Base-by-base conservation (phyloP, 805 yeast genomes). In the Candida corydali region DNA sequence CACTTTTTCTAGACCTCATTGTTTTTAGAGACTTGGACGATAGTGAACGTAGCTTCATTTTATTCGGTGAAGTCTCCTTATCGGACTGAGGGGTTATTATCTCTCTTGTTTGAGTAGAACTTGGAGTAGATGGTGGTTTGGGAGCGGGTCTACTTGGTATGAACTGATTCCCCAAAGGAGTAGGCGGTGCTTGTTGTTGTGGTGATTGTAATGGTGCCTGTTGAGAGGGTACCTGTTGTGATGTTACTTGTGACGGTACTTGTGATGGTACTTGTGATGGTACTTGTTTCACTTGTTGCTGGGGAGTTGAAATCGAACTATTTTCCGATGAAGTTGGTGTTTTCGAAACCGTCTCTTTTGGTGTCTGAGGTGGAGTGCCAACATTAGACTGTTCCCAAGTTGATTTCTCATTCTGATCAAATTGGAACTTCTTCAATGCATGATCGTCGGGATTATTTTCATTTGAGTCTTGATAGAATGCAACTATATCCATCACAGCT, bases 401-500 rank as follows among this genome's bases (percentile, higher is more conserved):
- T n/a, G 17, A 28, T 7, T 40, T 31, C 7, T 37, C 23, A 44
- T 28, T 52, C 44, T 32, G 19, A 17, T 49, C 57, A 32, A 52
- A 58, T 33, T 61, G 54, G 50, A 70, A 70, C 41, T 69, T 70
- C 46, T 57, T 63, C 45, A 70, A 66, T 5, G 72, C 71, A 41
- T 59, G 49, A 37, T 67, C 72, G 29, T 70, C 73, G 2, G 63
- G 52, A 14, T 27, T 27, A 40, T 65, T 64, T 29, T 69, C 73
- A 43, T 59, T 63, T 7, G 63, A 54, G 46, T 80, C 83, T 51
- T 80, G 86, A 58, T 87, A 87, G 54, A 87, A 87, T 29, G 86
- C 87, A 18, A 87, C 87, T 41, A 86, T 88, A 51, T 87, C 95
- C 72, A 83, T 83, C 4, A 93, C 95, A 1, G 96, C 96, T 57